Conservation (phyloP, 768 basidiomycete species). For the Calocera viscosa region DNA sequence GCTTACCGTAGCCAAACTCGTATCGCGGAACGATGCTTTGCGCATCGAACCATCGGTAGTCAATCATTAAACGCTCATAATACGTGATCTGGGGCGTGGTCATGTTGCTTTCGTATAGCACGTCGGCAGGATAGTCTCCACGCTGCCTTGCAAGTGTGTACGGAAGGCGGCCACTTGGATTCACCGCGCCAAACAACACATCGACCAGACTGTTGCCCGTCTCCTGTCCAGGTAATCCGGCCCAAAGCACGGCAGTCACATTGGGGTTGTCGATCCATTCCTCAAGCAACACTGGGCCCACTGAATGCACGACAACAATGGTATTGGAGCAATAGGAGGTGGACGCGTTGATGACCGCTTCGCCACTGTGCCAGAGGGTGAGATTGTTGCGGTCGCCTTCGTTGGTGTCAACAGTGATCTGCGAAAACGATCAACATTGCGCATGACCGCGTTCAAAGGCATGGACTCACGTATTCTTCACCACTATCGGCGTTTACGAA, state of each 20-base stretch:
- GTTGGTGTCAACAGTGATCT: conserved; percentile 15
- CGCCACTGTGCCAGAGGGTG: conserved; percentile 16
- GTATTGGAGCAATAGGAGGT: conserved; percentile 35
- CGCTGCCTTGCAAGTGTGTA: conserved; percentile 31
- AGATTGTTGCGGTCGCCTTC: conserved; percentile 19
- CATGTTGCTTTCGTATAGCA: conserved; percentile 46
- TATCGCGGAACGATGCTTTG: conserved; percentile 35
- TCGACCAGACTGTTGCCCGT: conserved; percentile 55
- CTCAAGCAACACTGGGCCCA: conserved; percentile 52
- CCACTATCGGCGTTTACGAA: conserved; percentile 35
- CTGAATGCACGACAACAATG: conserved; percentile 54
- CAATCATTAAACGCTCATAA: conserved; percentile 46
- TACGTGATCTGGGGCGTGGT: conserved; percentile 43
- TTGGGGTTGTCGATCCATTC: conserved; percentile 67
- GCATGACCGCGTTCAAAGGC: conserved; percentile 10
- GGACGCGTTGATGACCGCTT: conserved; percentile 13
- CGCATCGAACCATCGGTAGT: conserved; percentile 48
- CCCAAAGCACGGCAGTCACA: conserved; percentile 54
- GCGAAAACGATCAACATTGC: conserved; percentile 11
- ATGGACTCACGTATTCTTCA: not conserved
- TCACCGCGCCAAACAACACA: conserved; percentile 61
- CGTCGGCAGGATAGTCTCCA: conserved; percentile 28
- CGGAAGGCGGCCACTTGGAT: conserved; percentile 41
- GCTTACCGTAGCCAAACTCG: conserved; percentile 39
- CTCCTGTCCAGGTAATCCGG: conserved; percentile 62